A percentile compares a stretch with the other conserved stretches of the same genome.
Evolutionary conservation across 2,329 filamentous ascomycete species (phyloP).

Genomic region (Stemphylium vesicarium): DNA sequence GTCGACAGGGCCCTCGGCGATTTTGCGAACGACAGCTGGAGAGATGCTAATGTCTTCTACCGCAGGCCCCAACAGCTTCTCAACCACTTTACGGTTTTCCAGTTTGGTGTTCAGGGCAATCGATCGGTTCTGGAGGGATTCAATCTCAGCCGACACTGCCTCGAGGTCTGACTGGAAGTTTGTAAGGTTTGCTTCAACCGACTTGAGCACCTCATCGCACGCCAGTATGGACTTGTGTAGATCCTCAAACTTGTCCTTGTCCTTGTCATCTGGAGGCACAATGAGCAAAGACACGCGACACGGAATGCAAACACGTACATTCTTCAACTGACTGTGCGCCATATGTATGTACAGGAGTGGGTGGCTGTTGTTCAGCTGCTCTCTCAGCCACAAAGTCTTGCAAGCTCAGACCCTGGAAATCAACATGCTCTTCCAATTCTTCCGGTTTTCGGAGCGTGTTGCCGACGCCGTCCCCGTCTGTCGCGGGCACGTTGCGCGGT

Average conservation of each 20-base stretch:
- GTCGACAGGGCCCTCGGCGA: constrained; percentile 87
- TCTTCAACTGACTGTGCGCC: constrained; percentile 71
- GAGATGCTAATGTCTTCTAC: constrained; percentile 92
- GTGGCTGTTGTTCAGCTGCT: constrained; percentile 38
- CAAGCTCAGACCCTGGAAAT: constrained; percentile 80
- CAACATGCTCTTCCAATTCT: constrained; percentile 68
- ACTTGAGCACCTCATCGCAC: constrained; percentile 91
- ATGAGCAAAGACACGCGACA: constrained; percentile 32
- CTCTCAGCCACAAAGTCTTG: constrained; percentile 67
- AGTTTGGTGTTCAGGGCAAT: constrained; percentile 81
- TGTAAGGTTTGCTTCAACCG: constrained; percentile 89
- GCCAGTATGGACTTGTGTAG: constrained; percentile 86
- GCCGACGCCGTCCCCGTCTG: constrained; percentile 20
- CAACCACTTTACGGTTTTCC: constrained; percentile 87
- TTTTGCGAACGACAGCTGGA: constrained; percentile 80
- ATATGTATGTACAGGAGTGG: constrained; percentile 55
- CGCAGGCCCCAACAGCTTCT: constrained; percentile 83
- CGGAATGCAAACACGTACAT: constrained; percentile 62
- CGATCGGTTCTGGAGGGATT: constrained; percentile 87
- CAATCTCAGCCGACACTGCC: constrained; percentile 91
- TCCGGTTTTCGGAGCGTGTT: constrained; percentile 52
- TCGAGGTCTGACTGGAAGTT: constrained; percentile 94
- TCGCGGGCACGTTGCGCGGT: constrained; percentile 31
- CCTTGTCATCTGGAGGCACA: constrained; percentile 68
- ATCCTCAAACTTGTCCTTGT: constrained; percentile 85